Evolutionary conservation across 2,329 filamentous ascomycete genomes (phyloP), one percentile per base, ranked within the genome.

Genomic region (Venturiaceae sp.): DNA sequence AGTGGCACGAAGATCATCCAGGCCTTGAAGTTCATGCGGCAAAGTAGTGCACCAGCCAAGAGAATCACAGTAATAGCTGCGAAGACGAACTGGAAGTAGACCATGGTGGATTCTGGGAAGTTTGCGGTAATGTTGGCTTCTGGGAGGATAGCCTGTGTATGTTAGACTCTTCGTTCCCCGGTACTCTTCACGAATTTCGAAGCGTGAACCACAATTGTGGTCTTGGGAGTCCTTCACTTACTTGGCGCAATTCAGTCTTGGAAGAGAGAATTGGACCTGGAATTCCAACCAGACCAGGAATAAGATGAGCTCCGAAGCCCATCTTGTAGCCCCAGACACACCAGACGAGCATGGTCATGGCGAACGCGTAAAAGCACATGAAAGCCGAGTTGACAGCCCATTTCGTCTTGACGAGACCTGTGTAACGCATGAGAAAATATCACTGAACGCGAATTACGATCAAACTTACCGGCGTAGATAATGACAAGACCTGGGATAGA

Each of bases 51-150:
- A 5, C 77, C 77, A 0, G 76, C 77, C 57, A 75, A 65, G 47
- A 80, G 75, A 55, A 78, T 71, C 1, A 79, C 63, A 0, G 77
- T 80, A 62, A 79, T 79, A 44, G 76, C 77, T 0, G 77, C 77
- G 66, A 80, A 80, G 52, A 78, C 77, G 62, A 79, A 80, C 62
- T 80, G 77, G 67, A 80, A 80, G 65, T 80, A 80, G 0, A 79
- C 68, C 77, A 80, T 80, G 2, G 77, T 79, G 5, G 72, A 69
- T 57, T 75, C 66, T 0, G 75, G 75, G 61, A 76, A 79, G 61
- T 72, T 70, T 55, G 75, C 71, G 6, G 62, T 64, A 21, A 76
- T 54, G n/a, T 62, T 68, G 6, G 77, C 73, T 21, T 73, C 71
- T 2, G 76, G 76, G 1, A 79, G 66, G 23, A 61, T 59, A 1